These are phyloP conservation scores for Bothriochloa decipiens DNA, from an alignment of 176 grass and related monocot genomes.

Conservation along the genomic window DNA sequence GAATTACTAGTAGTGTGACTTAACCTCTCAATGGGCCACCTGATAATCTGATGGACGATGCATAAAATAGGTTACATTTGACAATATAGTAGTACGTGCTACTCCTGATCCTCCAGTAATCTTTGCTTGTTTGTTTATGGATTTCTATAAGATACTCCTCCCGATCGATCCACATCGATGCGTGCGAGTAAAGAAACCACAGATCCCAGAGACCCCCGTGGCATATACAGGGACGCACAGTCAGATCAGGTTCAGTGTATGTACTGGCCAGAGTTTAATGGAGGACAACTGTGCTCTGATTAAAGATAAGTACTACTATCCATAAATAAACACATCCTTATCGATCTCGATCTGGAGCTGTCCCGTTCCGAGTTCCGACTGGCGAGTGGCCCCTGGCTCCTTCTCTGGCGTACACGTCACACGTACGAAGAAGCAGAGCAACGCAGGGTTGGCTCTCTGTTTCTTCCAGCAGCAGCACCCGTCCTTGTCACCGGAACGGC, in stretches of 20 bases:
- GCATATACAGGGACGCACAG: conserved; percentile 17
- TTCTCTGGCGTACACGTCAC: neutral
- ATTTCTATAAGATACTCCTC: conserved; percentile 31
- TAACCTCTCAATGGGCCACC: neutral
- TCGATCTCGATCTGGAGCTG: neutral
- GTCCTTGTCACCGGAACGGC: conserved; percentile 27
- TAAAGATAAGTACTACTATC: neutral
- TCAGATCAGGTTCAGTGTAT: conserved; percentile 44
- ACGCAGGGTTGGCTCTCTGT: neutral
- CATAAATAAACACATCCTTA: neutral
- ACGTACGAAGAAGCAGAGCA: neutral
- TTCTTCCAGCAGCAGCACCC: neutral
- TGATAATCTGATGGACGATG: neutral
- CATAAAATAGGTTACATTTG: neutral
- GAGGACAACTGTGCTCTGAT: conserved; percentile 30
- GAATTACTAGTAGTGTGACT: too few species aligned
- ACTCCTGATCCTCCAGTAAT: neutral
- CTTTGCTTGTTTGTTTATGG: conserved; percentile 1
- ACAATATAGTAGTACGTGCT: neutral
- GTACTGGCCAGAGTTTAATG: conserved; percentile 13
- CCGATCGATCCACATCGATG: conserved; percentile 12
- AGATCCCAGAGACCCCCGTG: neutral
- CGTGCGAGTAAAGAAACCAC: conserved; percentile 29
- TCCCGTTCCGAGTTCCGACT: neutral
- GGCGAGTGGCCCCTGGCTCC: neutral